Evolutionary conservation across 768 basidiomycete species (phyloP), one percentile per base, ranked within the genome.

Genomic region (Phaffia australis): DNA sequence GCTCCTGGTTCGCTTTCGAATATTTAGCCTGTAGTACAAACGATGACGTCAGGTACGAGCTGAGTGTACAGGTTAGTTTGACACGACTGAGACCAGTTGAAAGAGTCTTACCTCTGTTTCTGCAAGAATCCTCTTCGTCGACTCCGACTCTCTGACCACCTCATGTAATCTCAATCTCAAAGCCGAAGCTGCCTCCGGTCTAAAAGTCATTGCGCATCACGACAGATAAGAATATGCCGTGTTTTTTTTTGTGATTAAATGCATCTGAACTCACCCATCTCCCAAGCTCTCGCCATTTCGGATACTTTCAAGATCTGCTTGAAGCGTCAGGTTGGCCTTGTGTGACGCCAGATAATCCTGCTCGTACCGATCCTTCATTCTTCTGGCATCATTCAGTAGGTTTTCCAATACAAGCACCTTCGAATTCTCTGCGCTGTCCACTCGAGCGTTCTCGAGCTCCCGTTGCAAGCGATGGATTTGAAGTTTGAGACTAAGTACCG

Each of bases 311-410:
- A 95, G 77, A 72, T 89, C 83, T 50, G 84, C 82, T 73, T 89
- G 85, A 42, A 94, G 75, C 3, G 87, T 80, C 42, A 94, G 80
- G 74, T 87, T 87, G 76, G 88, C 87, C 49, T 89, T 80, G 74
- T 94, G 91, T 19, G 85, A 84, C 1, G 84, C 80, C 16, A 97
- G 79, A 74, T 92, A 95, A 72, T 95, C 91, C 23, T 80, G 78
- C 75, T 97, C 91, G 72, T 94, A 94, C 35, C 90, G 81, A 35
- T 83, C 80, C 79, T 94, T 94, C 85, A 88, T 86, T 70, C 87
- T 80, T 69, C 87, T 93, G 32, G 92, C 88, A 71, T 97, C 93
- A 60, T 91, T 89, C 64, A 97, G 78, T 64, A 94, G 78, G 73
- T 89, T 92, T 77, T 97, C 90, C 30, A 95, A 79, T n/a, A 94